phyloP scores from a whole-genome alignment of 1,139 yeast species.

The Blastobotrys serpentis region DNA sequence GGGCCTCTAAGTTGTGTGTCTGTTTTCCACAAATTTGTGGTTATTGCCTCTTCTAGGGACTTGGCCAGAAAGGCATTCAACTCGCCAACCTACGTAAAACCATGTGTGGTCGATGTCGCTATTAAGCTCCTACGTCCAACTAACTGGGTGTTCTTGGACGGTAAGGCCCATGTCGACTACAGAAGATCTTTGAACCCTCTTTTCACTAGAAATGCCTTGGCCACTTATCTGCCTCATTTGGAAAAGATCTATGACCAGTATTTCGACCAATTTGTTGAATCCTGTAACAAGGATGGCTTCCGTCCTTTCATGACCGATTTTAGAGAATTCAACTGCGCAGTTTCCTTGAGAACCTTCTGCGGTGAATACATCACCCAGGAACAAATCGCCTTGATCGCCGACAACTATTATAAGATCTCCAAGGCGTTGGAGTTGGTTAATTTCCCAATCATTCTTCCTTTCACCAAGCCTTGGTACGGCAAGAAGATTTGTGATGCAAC shows the following conservation, averaged over 20 bases:
- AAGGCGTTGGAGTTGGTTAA: slow-evolving; percentile 96
- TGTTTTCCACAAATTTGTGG: slow-evolving; percentile 95
- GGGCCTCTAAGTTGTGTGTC: slow-evolving; percentile 96
- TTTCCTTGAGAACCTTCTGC: slow-evolving; percentile 89
- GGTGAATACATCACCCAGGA: slow-evolving; percentile 92
- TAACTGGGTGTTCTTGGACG: slow-evolving; percentile 97
- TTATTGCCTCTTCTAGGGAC: slow-evolving; percentile 88
- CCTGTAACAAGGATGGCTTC: slow-evolving; percentile 58
- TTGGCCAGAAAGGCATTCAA: slow-evolving; percentile 84
- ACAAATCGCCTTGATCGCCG: slow-evolving; percentile 83
- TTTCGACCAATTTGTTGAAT: slow-evolving; percentile 60
- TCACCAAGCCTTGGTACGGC: slow-evolving; percentile 97
- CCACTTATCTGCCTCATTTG: slow-evolving; percentile 77
- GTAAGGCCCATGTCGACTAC: slow-evolving; percentile 91
- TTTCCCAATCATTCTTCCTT: slow-evolving; percentile 94
- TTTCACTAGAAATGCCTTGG: slow-evolving; percentile 80
- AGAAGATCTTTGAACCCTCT: slow-evolving; percentile 87
- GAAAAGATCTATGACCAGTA: slow-evolving; percentile 82
- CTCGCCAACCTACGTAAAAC: slow-evolving; percentile 85
- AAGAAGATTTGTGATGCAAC: slow-evolving; percentile 89
- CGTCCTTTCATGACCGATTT: slow-evolving; percentile 83
- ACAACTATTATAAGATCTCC: slow-evolving; percentile 85
- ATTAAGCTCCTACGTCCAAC: slow-evolving; percentile 87
- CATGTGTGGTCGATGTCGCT: slow-evolving; percentile 98
- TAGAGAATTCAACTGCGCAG: slow-evolving; percentile 93